Evolutionary conservation across 345 rosid genomes (phyloP), one percentile per base, ranked within the genome.

Genomic region (Aurinia saxatilis): DNA sequence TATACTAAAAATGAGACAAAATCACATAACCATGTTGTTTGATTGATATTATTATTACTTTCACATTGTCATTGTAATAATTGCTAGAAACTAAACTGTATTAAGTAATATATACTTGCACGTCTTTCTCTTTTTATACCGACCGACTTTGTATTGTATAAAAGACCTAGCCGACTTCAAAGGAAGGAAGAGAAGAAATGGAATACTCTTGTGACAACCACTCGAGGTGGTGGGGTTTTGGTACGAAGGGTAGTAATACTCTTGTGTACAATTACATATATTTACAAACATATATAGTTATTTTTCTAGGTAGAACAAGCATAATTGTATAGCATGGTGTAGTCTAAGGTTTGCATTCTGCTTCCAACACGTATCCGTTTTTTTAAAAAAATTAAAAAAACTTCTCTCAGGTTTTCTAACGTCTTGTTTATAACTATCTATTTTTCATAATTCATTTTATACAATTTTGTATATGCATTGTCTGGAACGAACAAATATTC

Each of bases 151-250:
- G 29, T 10, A 25, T n/a, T 51, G 16, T 30, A 9, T 18, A 10
- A 50, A 51, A 29, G 50, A 30, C 19, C 40, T 50, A 56, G 61
- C 46, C 62, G 54, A 50, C 47, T 55, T 55, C 47, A 65, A 45
- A 25, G 13, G 35, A 21, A 51, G 33, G n/a, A 52, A 65, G 35
- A 1, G 15, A 41, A 12, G 51, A 58, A 17, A 17, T 42, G 39
- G 12, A 10, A 31, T 35, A n/a, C n/a, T n/a, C n/a, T n/a, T 7
- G 38, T 66, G 54, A 50, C 67, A 50, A 17, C 49, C 59, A 50
- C 50, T 50, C 12, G 63, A 63, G 31, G 21, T 15, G 29, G 48
- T 62, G 29, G 47, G n/a, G 16, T 25, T 48, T 18, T 60, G 14
- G 12, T 15, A 48, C 3, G 21, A 13, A 46, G 9, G 10, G 16